Evolutionary conservation across 768 basidiomycete genomes (phyloP), one percentile per base, ranked within the genome.

Genomic region (Pleurotus djamor): DNA sequence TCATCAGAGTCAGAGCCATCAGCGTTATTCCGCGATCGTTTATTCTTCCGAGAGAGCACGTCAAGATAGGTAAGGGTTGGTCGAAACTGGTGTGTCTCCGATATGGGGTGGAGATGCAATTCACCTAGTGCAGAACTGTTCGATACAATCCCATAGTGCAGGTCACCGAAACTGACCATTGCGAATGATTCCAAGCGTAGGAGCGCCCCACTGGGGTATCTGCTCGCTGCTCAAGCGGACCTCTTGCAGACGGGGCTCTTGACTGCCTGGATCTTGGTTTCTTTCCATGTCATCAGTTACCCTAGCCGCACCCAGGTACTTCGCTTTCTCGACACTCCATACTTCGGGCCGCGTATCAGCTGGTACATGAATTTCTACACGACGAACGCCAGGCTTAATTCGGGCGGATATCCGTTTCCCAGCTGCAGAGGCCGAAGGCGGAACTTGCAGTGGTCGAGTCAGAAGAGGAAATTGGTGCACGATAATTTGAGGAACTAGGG

Each of bases 21-120:
- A 36, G 66, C 72, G 12, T 69, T 80, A 44, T 75, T 74, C 17
- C 77, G 75, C 49, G 70, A 68, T 17, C 81, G 84, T 64, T 78
- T 83, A 61, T 71, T 76, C 74, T 88, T 91, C 38, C 84, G 84
- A 21, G 86, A 85, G 57, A 88, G 69, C 60, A 83, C 72, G 68
- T 94, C 93, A 61, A 94, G 78, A 72, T 94, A 91, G 14, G 89
- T 91, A 64, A 94, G 72, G 2, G 89, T 88, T 7, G 92, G 92
- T 48, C 92, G 86, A 63, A 94, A 80, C 69, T 94, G 93, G 67
- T 93, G 89, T 0, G 84, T 88, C 73, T 91, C 84, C 61, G 74
- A 81, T 67, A 94, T 83, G 41, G 91, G 90, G 68, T 94, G 87
- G 13, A 94, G 77, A 70, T 94, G 85, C 48, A 94, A 75, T 61